These are phyloP conservation scores for Verticillium nubilum DNA, from an alignment of 2,329 filamentous ascomycete species.

Conservation along the genomic window DNA sequence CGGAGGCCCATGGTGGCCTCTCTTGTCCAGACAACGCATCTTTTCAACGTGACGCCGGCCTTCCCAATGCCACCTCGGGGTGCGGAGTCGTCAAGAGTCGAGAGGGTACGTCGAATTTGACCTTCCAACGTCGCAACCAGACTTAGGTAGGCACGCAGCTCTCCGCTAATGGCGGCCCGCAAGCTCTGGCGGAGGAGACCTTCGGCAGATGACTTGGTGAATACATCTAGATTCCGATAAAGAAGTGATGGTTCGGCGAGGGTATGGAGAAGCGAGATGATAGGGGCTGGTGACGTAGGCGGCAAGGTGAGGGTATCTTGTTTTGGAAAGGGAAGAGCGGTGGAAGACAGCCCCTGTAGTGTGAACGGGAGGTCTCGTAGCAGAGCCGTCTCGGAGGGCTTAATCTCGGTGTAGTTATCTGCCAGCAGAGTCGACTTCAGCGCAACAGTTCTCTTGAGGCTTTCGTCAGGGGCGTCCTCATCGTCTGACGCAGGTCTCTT, in stretches of 20 bases:
- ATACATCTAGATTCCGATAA: constrained; percentile 73
- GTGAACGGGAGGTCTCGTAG: constrained; percentile 86
- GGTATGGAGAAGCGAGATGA: constrained; percentile 82
- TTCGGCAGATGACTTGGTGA: constrained; percentile 74
- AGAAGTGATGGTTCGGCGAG: constrained; percentile 91
- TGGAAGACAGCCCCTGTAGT: constrained; percentile 84
- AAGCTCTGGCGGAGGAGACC: constrained; percentile 91
- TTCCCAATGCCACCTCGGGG: constrained; percentile 71
- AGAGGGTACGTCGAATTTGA: constrained; percentile 79
- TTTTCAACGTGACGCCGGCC: constrained; percentile 86
- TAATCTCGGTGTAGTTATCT: constrained; percentile 49
- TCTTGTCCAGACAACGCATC: constrained; percentile 94
- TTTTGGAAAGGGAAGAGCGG: constrained; percentile 70
- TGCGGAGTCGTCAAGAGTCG: constrained; percentile 63
- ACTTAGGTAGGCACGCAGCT: constrained; percentile 84
- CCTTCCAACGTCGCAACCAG: constrained; percentile 88
- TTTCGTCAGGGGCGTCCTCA: constrained; percentile 23
- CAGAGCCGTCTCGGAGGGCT: constrained; percentile 60
- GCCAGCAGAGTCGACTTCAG: constrained; percentile 53
- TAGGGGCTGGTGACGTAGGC: constrained; percentile 70
- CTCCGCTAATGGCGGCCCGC: constrained; percentile 75
- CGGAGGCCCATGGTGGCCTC: constrained; percentile 94
- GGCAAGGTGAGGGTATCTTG: constrained; percentile 70
- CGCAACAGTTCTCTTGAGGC: constrained; percentile 41
- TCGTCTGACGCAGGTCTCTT: constrained; percentile 24